These are phyloP conservation scores for Colletotrichum trifolii DNA, from an alignment of 2,329 filamentous ascomycete genomes.

Conservation along the genomic window DNA sequence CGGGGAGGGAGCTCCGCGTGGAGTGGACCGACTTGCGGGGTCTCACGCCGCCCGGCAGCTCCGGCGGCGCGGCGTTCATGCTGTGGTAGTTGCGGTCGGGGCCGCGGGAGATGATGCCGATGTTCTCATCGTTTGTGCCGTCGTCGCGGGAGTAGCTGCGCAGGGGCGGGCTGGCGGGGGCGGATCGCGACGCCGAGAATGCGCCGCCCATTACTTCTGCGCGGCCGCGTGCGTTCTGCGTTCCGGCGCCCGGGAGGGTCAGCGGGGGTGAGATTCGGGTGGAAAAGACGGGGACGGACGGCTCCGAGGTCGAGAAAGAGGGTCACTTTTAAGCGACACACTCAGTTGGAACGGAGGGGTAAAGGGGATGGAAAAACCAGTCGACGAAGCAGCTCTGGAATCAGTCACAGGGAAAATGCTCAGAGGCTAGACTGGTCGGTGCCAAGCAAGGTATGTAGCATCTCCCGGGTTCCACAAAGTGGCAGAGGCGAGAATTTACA, in stretches of 20 bases:
- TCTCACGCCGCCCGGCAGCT: slow-evolving; percentile 33
- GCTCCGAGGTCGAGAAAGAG: neutral
- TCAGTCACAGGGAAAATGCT: slow-evolving; percentile 1
- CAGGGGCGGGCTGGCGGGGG: slow-evolving; percentile 35
- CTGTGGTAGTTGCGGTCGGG: slow-evolving; percentile 54
- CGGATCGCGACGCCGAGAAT: slow-evolving; percentile 34
- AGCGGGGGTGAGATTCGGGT: slow-evolving; percentile 1
- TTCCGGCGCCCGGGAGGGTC: slow-evolving; percentile 12
- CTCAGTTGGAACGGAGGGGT: neutral
- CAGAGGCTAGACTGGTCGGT: slow-evolving; percentile 18
- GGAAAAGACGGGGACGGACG: neutral
- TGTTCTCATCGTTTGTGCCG: slow-evolving; percentile 52
- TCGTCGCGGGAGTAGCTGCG: slow-evolving; percentile 36
- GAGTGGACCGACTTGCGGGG: slow-evolving; percentile 25
- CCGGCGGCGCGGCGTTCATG: slow-evolving; percentile 41
- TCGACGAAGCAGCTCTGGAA: neutral
- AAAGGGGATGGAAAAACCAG: neutral
- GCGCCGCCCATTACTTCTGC: slow-evolving; percentile 52
- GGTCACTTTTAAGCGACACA: neutral
- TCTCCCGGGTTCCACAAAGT: slow-evolving; percentile 12
- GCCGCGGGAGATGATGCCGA: slow-evolving; percentile 51
- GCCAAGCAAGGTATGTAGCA: slow-evolving; percentile 16
- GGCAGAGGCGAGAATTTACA: slow-evolving; percentile 14
- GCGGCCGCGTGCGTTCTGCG: slow-evolving; percentile 55
- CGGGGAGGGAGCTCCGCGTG: slow-evolving; percentile 35